Conservation (phyloP, 2,329 filamentous ascomycete species). For the Corynespora cassiicola region DNA sequence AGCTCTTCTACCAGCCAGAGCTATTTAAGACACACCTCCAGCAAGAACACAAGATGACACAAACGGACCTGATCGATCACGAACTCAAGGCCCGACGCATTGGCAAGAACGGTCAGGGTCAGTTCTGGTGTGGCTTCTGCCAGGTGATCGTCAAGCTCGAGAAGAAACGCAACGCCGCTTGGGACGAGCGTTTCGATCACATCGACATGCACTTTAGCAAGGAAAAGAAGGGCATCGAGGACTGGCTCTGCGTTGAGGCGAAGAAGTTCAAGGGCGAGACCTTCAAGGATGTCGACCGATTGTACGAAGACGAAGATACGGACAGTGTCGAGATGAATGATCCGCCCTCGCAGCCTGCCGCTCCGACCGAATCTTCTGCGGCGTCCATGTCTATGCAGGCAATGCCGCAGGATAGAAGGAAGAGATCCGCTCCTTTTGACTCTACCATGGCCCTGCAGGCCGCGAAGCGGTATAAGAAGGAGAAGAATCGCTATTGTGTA, state of each 20-base stretch:
- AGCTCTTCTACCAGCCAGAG: constrained; percentile 64
- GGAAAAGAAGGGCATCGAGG: constrained; percentile 57
- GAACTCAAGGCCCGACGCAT: constrained; percentile 64
- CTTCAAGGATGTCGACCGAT: constrained; percentile 21
- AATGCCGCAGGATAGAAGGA: constrained; percentile 1
- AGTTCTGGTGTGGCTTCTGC: constrained; percentile 93
- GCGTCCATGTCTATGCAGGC: background rate
- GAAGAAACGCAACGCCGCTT: constrained; percentile 60
- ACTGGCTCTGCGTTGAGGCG: constrained; percentile 61
- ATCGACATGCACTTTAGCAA: constrained; percentile 76
- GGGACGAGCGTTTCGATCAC: constrained; percentile 72
- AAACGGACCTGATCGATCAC: constrained; percentile 42
- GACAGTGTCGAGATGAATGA: constrained; percentile 9
- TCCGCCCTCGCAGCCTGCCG: background rate
- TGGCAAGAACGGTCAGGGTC: constrained; percentile 67
- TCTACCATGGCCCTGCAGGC: background rate
- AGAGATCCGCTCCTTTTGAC: constrained; percentile 1
- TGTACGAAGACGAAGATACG: constrained; percentile 17
- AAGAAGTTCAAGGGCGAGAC: constrained; percentile 42
- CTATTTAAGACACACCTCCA: constrained; percentile 68
- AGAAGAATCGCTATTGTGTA: background rate
- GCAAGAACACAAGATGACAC: constrained; percentile 53
- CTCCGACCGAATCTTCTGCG: background rate
- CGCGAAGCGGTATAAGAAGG: background rate
- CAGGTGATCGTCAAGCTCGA: constrained; percentile 59